Conservation (phyloP, 768 basidiomycete genomes). For the Royoungia palumana region DNA sequence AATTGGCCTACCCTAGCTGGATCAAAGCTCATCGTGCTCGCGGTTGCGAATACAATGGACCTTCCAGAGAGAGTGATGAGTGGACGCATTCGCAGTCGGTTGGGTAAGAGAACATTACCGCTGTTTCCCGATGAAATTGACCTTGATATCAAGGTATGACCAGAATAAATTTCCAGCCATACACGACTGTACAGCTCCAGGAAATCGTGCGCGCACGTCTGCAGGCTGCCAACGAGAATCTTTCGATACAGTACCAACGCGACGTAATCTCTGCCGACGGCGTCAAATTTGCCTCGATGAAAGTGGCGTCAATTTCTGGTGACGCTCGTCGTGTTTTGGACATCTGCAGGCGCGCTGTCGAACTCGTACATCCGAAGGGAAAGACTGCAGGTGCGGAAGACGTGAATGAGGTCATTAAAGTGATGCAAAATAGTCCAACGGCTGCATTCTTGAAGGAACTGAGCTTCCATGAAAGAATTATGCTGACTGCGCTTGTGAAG, state of each 20-base stretch:
- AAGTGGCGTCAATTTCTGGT: constrained; percentile 78
- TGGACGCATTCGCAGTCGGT: constrained; percentile 86
- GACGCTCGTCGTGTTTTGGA: constrained; percentile 93
- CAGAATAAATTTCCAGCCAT: constrained; percentile 90
- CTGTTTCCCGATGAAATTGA: background rate
- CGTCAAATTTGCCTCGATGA: constrained; percentile 80
- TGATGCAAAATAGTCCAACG: constrained; percentile 89
- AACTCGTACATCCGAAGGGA: constrained; percentile 56
- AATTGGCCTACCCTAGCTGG: constrained; percentile 94
- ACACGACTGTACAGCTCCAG: constrained; percentile 71
- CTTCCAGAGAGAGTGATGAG: constrained; percentile 92
- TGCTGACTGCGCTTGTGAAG: constrained; percentile 80
- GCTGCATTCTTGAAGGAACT: constrained; percentile 79
- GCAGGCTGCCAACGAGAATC: constrained; percentile 51
- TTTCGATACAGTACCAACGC: constrained; percentile 42
- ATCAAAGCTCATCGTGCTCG: constrained; percentile 90
- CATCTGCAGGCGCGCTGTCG: constrained; percentile 89
- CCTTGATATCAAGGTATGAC: constrained; percentile 61
- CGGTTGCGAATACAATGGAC: constrained; percentile 98
- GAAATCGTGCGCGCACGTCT: constrained; percentile 86
- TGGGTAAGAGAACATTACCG: constrained; percentile 51
- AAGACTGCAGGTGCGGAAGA: constrained; percentile 63
- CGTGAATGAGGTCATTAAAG: constrained; percentile 73
- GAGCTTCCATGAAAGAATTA: constrained; percentile 83
- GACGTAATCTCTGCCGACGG: constrained; percentile 66